phyloP scores from a whole-genome alignment of 2,329 filamentous ascomycete species.

The Scedosporium dehoogii region DNA sequence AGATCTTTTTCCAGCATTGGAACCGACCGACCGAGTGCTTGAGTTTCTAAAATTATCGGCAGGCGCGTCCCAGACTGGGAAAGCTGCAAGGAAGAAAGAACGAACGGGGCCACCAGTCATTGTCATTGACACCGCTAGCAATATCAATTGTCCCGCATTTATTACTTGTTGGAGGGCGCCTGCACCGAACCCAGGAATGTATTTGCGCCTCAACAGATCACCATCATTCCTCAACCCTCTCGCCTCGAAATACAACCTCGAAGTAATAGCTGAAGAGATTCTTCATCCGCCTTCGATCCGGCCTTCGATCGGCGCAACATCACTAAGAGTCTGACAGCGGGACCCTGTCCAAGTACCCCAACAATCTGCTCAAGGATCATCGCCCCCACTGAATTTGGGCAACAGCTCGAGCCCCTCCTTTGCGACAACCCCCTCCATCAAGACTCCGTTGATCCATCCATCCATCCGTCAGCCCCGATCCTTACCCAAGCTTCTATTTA shows the following conservation, averaged over 20 bases:
- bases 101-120: no score
- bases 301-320: background rate
- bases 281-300: background rate
- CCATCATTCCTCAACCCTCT: no score
- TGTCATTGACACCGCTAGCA: no score
- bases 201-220: no score
- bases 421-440: background rate
- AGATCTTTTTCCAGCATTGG: background rate
- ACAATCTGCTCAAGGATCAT: background rate
- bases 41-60: background rate
- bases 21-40: background rate
- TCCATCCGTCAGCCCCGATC: background rate
- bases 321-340: background rate
- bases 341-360: background rate
- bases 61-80: background rate
- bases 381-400: background rate
- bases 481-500: background rate
- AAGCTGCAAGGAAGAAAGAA: no score
- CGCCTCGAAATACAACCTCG: no score
- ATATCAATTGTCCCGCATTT: no score
- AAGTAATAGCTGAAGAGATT: background rate
- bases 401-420: conserved; percentile 1
- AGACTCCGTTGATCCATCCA: background rate
- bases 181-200: no score
- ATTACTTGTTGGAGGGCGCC: no score